Evolutionary conservation across 495 filamentous ascomycete genomes (phyloP), one percentile per base, ranked within the genome.

Genomic region (Bombardia bombarda): DNA sequence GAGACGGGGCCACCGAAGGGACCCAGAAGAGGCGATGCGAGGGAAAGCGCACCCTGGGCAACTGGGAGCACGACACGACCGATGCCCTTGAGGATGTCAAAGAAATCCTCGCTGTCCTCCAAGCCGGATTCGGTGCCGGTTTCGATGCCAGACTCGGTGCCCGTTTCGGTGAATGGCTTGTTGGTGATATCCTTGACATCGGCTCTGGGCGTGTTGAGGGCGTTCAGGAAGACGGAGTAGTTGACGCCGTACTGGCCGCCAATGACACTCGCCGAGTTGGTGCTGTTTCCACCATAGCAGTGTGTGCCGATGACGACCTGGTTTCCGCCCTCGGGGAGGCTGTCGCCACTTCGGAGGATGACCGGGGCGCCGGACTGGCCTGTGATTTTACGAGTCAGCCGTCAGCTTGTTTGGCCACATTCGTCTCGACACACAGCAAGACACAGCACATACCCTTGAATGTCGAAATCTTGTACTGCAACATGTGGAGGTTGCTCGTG

Each of bases 361-460:
- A 66, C 62, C 9, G 62, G 62, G 5, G 62, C 57, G 30, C 62
- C 61, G 16, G 58, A 62, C 42, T 61, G 62, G 21, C 57, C n/a
- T n/a, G n/a, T n/a, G n/a, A n/a, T n/a, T n/a, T n/a, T n/a, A n/a
- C n/a, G n/a, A n/a, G n/a, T n/a, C n/a, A n/a, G n/a, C n/a, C n/a
- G n/a, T n/a, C n/a, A n/a, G n/a, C n/a, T n/a, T n/a, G n/a, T n/a
- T n/a, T n/a, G n/a, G n/a, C n/a, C n/a, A n/a, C n/a, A n/a, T n/a
- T n/a, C n/a, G n/a, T n/a, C n/a, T n/a, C n/a, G n/a, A n/a, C n/a
- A n/a, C n/a, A n/a, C n/a, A n/a, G n/a, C n/a, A n/a, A n/a, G n/a
- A n/a, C n/a, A n/a, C n/a, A n/a, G n/a, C n/a, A n/a, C n/a, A n/a
- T n/a, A n/a, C n/a, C 60, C 62, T 22, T 54, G 38, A 48, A 63